Evolutionary conservation across 495 filamentous ascomycete genomes (phyloP).

Genomic region (Chaetomium cochliodes): DNA sequence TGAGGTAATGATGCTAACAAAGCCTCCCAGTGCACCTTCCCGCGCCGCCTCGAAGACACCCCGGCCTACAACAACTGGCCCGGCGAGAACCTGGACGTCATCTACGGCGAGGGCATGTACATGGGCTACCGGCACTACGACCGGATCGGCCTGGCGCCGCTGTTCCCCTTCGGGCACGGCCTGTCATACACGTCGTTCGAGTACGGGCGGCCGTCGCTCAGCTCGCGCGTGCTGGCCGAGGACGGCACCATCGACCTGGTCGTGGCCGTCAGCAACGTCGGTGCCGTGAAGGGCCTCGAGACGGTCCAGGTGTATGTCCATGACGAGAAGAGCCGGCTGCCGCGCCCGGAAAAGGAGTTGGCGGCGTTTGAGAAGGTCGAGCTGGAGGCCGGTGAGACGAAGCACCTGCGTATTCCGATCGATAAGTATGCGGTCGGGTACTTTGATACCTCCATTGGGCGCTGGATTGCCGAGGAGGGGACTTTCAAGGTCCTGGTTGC

Average conservation of each 20-base stretch:
- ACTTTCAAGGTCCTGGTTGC: slow-evolving; percentile 65
- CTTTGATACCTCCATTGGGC: slow-evolving; percentile 67
- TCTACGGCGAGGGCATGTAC: slow-evolving; percentile 83
- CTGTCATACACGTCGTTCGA: slow-evolving; percentile 77
- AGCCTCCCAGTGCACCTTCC: slow-evolving; percentile 55
- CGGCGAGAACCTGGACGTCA: slow-evolving; percentile 70
- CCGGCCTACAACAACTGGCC: slow-evolving; percentile 84
- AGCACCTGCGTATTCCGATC: slow-evolving; percentile 60
- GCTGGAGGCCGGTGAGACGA: slow-evolving; percentile 66
- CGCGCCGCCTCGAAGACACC: slow-evolving; percentile 71
- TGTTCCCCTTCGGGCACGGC: slow-evolving; percentile 81
- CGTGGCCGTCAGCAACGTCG: slow-evolving; percentile 68
- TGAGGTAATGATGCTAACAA: too few relatives aligned
- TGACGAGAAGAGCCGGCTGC: slow-evolving; percentile 54
- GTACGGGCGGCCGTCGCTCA: slow-evolving; percentile 61
- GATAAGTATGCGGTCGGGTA: slow-evolving; percentile 79
- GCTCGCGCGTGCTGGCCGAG: slow-evolving; percentile 46
- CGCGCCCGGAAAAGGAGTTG: slow-evolving; percentile 72
- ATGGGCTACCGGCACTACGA: slow-evolving; percentile 86
- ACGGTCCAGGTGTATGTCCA: slow-evolving; percentile 76
- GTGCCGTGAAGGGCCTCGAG: slow-evolving; percentile 64
- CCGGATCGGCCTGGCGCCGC: slow-evolving; percentile 58
- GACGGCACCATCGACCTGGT: slow-evolving; percentile 57
- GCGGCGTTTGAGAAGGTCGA: slow-evolving; percentile 78
- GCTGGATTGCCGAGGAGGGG: slow-evolving; percentile 80